Base-by-base conservation (phyloP, 306 rosid species). In the Coriaria nepalensis region DNA sequence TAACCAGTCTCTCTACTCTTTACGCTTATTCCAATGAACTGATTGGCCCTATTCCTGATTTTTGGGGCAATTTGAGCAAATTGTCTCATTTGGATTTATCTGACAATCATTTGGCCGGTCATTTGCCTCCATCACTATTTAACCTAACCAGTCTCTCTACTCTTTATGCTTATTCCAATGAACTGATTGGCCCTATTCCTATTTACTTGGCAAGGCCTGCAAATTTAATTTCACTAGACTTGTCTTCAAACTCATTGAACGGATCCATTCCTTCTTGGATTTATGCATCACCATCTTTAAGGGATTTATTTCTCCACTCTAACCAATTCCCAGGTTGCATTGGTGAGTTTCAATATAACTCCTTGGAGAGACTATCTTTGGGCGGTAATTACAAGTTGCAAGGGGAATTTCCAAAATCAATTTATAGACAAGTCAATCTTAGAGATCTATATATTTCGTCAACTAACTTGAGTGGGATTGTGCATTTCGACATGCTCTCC, bases 221-320 rank as follows among this genome's bases (percentile, higher is more conserved):
- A 8, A 15, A 43, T 5, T 14, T 7, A n/a, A 35, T 29, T 10
- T 50, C 8, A 3, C 29, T 20, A 20, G 1, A 1, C 29, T 20
- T 20, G 29, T 20, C 29, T 20, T 20, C 29, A 20, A 20, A 20
- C 29, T 20, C 29, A 20, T 20, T 20, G 29, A 51, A 37, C 6
- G 65, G 65, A 8, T 10, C 51, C 7, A 35, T 60, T 13, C 65
- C 65, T 7, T 14, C 56, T 50, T 60, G 51, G 65, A 9, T 50
- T 42, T 43, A 43, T 50, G 4, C 8, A 11, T 12, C 41, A 4
- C 65, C 57, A 35, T 35, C 51, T 14, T 50, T 59, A 12, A 5
- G 4, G 0, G 0, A 0, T 15, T 35, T 60, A 11, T 0, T 0
- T 10, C 37, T 50, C 2, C 0, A 6, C 8, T 5, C n/a, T 1